These are phyloP conservation scores for Solanum habrochaites DNA, from an alignment of 257 asterid species.

Conservation along the genomic window DNA sequence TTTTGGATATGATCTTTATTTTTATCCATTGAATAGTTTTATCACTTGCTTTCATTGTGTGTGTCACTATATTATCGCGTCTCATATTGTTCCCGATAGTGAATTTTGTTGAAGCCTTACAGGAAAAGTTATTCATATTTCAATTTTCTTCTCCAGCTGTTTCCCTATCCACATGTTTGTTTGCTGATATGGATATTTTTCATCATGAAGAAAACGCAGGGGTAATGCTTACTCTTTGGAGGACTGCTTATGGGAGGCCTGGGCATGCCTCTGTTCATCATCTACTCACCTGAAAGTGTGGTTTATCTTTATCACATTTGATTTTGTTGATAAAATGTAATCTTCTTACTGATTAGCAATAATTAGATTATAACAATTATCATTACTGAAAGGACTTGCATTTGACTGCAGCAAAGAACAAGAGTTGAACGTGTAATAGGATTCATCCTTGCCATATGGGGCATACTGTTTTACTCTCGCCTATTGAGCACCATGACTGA, in stretches of 20 bases:
- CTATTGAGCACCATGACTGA: slow-evolving; percentile 95
- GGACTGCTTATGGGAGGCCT: slow-evolving; percentile 99
- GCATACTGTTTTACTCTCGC: slow-evolving; percentile 88
- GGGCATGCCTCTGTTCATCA: slow-evolving; percentile 98
- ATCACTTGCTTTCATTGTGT: background rate
- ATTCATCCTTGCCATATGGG: slow-evolving; percentile 95
- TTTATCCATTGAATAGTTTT: background rate
- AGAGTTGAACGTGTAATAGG: slow-evolving; percentile 88
- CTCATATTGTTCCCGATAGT: background rate
- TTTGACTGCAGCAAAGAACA: slow-evolving; percentile 87
- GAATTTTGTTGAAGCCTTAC: background rate
- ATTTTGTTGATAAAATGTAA: slow-evolving; percentile 10
- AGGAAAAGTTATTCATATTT: background rate
- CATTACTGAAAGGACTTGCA: slow-evolving; percentile 9
- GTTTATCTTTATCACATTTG: slow-evolving; percentile 18
- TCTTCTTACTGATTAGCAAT: slow-evolving; percentile 13
- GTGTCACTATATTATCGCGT: background rate
- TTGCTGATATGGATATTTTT: slow-evolving; percentile 4
- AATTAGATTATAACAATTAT: slow-evolving; percentile 8
- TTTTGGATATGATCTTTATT: background rate
- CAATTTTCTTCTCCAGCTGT: background rate
- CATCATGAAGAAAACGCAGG: slow-evolving; percentile 41
- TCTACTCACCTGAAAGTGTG: slow-evolving; percentile 94
- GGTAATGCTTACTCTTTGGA: slow-evolving; percentile 60
- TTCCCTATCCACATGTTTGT: slow-evolving; percentile 2